These are phyloP conservation scores for Vigna unguiculata DNA, from an alignment of 306 rosid species.

Conservation along the genomic window DNA sequence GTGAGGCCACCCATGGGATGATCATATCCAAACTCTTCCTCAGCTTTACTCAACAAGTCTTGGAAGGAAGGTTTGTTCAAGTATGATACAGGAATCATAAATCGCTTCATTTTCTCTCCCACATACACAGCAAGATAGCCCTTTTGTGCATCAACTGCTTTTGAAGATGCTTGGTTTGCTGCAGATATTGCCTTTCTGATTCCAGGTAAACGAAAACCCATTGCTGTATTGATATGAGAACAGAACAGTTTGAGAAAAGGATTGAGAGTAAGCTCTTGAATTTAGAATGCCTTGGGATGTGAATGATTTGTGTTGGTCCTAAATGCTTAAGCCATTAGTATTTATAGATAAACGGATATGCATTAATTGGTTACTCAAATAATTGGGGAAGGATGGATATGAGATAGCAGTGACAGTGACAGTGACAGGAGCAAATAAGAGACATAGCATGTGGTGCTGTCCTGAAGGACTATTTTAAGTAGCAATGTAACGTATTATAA, in stretches of 20 bases:
- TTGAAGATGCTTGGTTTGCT: not conserved
- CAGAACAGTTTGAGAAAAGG: not conserved
- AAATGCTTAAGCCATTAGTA: not conserved
- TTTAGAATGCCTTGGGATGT: too few species aligned
- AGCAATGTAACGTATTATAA: too few species aligned
- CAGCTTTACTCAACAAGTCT: too few species aligned
- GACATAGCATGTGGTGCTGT: slow-evolving; percentile 26
- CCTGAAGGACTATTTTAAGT: too few species aligned
- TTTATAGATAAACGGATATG: not conserved
- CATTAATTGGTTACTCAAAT: not conserved
- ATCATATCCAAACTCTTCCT: too few species aligned
- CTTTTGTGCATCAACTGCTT: not conserved
- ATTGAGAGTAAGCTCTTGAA: not conserved
- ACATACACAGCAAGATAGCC: not conserved
- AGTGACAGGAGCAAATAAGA: not conserved
- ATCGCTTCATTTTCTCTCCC: not conserved
- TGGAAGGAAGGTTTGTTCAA: too few species aligned
- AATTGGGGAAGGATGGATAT: not conserved
- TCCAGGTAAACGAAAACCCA: not conserved
- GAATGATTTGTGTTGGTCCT: not conserved
- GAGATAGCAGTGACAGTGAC: not conserved
- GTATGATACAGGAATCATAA: too few species aligned
- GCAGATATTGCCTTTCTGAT: not conserved
- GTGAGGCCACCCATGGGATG: too few species aligned
- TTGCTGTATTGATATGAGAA: not conserved